A percentile compares a stretch with the other conserved stretches of the same genome.
Conservation (phyloP, 768 basidiomycete genomes). For the Termitomyces sp. region DNA sequence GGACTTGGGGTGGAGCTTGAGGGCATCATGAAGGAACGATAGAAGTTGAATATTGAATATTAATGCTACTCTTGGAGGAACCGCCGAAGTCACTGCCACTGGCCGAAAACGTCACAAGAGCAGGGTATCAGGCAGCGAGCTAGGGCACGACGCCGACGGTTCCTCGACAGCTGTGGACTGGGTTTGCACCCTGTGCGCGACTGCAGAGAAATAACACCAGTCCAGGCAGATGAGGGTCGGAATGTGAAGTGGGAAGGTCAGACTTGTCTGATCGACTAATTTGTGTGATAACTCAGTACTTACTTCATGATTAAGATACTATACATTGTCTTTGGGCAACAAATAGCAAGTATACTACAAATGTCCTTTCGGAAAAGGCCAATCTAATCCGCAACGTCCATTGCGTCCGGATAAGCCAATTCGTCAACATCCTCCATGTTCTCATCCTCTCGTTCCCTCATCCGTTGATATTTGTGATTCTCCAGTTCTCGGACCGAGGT, state of each 20-base stretch:
- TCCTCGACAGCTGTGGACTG: constrained; percentile 28
- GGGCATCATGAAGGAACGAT: constrained; percentile 28
- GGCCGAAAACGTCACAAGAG: constrained; percentile 31
- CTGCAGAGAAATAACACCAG: constrained; percentile 13
- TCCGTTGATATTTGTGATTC: constrained; percentile 28
- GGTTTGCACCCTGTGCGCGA: constrained; percentile 14
- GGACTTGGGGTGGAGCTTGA: constrained; percentile 27
- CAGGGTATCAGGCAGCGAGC: constrained; percentile 39
- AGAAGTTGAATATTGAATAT: constrained; percentile 13
- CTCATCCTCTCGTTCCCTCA: constrained; percentile 22
- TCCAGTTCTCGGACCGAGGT: constrained; percentile 40
- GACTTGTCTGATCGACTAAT: constrained; percentile 12
- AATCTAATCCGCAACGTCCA: constrained; percentile 16
- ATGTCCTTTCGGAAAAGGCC: background rate
- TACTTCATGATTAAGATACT: background rate
- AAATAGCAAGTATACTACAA: background rate
- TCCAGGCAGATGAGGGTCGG: constrained; percentile 12
- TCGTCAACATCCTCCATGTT: constrained; percentile 13
- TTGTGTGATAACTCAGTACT: background rate
- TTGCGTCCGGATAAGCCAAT: constrained; percentile 11
- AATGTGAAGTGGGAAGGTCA: constrained; percentile 4
- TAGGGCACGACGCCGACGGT: constrained; percentile 44
- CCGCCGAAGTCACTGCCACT: constrained; percentile 46
- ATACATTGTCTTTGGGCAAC: background rate
- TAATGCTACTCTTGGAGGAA: constrained; percentile 33